Conservation (phyloP, 1,284 basidiomycete species). For the Fomitiporia mediterranea region DNA sequence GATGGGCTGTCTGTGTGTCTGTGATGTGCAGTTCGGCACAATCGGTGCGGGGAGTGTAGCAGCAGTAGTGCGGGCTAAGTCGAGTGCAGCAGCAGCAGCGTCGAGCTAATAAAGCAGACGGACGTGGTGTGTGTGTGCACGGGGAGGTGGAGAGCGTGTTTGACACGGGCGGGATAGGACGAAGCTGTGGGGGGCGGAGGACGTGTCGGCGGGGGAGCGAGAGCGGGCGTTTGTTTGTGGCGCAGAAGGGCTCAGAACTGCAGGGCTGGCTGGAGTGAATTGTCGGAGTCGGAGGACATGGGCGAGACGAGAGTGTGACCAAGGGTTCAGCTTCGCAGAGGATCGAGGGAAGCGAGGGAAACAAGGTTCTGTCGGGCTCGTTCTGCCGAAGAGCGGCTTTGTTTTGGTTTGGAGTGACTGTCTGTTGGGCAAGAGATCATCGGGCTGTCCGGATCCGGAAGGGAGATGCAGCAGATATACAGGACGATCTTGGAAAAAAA, state of each 20-base stretch:
- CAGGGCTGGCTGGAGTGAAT: too few relatives aligned
- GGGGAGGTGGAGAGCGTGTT: too few relatives aligned
- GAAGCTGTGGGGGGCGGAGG: neutral
- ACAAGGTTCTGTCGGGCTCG: constrained; percentile 3
- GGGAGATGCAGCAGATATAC: neutral
- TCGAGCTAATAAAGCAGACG: too few relatives aligned
- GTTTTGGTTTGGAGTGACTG: neutral
- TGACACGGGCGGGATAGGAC: neutral
- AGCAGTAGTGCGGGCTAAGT: too few relatives aligned
- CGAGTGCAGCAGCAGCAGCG: too few relatives aligned
- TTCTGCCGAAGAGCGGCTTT: constrained; percentile 1
- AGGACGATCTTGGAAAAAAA: constrained; percentile 8
- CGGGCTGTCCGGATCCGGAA: constrained; percentile 2
- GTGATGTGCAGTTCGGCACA: too few relatives aligned
- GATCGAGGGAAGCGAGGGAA: neutral
- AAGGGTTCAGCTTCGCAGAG: neutral
- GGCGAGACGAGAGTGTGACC: neutral
- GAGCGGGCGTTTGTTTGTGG: neutral
- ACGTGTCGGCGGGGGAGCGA: neutral
- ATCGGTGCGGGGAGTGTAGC: too few relatives aligned
- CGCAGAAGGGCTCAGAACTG: too few relatives aligned
- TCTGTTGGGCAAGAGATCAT: neutral
- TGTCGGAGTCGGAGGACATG: too few relatives aligned
- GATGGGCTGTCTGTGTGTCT: too few relatives aligned
- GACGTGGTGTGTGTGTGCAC: too few relatives aligned